Evolutionary conservation across 2,329 filamentous ascomycete genomes (phyloP).

Genomic region (Pseudogymnoascus sp.): DNA sequence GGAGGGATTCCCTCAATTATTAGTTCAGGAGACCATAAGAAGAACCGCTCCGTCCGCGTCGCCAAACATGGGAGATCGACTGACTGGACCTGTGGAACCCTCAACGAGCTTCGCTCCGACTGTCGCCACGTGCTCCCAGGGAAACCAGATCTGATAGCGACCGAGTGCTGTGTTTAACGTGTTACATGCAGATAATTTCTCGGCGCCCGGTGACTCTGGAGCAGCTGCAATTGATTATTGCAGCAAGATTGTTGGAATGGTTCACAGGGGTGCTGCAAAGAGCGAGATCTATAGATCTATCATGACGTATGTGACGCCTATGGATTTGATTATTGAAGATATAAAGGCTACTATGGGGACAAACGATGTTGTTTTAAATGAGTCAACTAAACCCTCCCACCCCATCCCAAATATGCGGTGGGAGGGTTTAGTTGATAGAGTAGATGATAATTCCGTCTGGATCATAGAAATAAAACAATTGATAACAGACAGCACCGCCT

Average conservation of each 20-base stretch:
- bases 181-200: not conserved
- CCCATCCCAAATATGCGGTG: too few species aligned
- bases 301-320: conserved; percentile 2
- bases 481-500: not conserved
- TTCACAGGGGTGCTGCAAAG: not conserved
- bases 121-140: conserved; percentile 1
- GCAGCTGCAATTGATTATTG: not conserved
- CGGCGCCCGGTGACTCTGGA: not conserved
- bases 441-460: not conserved
- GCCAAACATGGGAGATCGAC: not conserved
- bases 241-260: not conserved
- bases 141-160: not conserved
- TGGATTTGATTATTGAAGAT: conserved; percentile 4
- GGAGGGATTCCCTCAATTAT: not conserved
- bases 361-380: not conserved
- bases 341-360: not conserved
- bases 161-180: not conserved
- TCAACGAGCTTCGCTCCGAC: conserved; percentile 1
- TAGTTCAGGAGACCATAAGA: not conserved
- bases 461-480: not conserved
- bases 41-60: not conserved
- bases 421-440: not conserved
- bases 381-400: too few species aligned
- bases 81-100: not conserved
- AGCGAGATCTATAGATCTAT: not conserved